Conservation (phyloP, 805 yeast species). For the Soucietia sequanensis region DNA sequence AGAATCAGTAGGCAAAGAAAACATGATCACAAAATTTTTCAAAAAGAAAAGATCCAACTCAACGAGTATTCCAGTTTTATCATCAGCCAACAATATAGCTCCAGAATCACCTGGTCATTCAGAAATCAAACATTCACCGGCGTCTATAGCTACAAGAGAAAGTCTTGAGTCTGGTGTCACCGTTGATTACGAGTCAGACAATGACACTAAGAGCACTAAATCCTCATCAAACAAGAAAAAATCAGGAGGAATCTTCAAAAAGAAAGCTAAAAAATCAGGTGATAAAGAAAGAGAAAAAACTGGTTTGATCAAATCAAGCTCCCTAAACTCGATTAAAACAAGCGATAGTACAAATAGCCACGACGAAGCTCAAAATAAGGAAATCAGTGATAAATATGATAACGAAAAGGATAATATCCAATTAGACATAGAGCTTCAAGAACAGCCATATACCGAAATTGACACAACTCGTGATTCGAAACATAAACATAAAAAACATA, state of each 20-base stretch:
- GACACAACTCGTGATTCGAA: not conserved
- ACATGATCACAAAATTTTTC: constrained; percentile 40
- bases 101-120: not conserved
- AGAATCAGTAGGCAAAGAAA: constrained; percentile 30
- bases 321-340: not conserved
- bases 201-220: constrained; percentile 9
- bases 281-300: constrained; percentile 7
- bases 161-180: constrained; percentile 17
- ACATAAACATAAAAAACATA: not conserved
- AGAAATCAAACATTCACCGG: not conserved
- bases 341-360: not conserved
- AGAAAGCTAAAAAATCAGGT: constrained; percentile 4
- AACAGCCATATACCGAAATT: not conserved
- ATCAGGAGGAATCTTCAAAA: constrained; percentile 8
- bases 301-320: not conserved
- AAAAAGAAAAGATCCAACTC: constrained; percentile 31
- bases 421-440: not conserved
- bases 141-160: not conserved
- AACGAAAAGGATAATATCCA: not conserved
- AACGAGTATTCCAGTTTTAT: not conserved
- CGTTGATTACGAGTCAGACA: constrained; percentile 26
- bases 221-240: constrained; percentile 16
- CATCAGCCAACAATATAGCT: not conserved
- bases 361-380: not conserved
- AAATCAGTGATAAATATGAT: not conserved